Base-by-base conservation (phyloP, 1,284 basidiomycete species). In the Cutaneotrichosporon sp. region DNA sequence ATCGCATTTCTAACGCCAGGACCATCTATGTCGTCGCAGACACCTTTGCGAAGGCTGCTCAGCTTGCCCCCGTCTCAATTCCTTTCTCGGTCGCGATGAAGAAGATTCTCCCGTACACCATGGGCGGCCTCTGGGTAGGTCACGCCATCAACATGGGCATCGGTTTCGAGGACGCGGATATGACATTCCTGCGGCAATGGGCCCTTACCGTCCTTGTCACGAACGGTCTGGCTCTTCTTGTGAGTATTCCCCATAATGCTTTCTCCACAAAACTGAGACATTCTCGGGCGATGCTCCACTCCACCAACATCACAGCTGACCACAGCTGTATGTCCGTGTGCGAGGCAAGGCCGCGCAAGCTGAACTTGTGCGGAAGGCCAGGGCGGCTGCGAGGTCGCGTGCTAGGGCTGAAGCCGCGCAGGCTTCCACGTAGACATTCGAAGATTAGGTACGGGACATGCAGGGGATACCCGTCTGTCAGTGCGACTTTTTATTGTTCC, bases 101-200 rank as follows among this genome's bases (percentile, higher is more conserved):
- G 22, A 6, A 19, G 12, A n/a, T 46, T 33, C n/a, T 46, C 32
- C 44, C 44, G 16, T 31, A 8, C 22, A 17, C 27, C 20, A 29
- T 46, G 16, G 44, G 44, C 20, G 44, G 44, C 11, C 34, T 46
- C 32, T 46, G 44, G 44, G 16, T 46, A 31, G 44, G 44, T 9
- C 44, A 46, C 44, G 32, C 32, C n/a, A 5, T 46, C 12, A 19
- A 33, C 14, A 19, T 46, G 29, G 20, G 33, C 32, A 8, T 35
- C 31, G 26, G 24, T 24, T 22, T 46, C 19, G 32, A 34, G 12
- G 24, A 46, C 10, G 9, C 35, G 32, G 20, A 34, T 24, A 12
- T 19, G 12, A 19, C 19, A 9, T 33, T 24, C 32, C 5, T 46
- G 20, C 44, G 44, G 10, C 29, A 33, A 25, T 46, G 44, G 44